Base-by-base conservation (phyloP, 139 green algal species). In the Coelastrella sp. region DNA sequence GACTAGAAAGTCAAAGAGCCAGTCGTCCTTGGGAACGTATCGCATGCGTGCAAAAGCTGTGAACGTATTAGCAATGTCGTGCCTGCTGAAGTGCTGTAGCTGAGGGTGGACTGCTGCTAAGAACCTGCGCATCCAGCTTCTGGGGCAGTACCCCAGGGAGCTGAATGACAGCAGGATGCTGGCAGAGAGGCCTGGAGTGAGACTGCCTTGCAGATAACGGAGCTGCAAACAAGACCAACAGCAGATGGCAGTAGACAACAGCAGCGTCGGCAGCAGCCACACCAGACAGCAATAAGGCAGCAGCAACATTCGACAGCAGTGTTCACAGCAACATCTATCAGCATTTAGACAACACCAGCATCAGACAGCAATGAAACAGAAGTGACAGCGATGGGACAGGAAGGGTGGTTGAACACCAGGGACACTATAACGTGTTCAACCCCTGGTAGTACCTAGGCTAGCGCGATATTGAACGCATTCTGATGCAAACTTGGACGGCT, bases 81-180 rank as follows among this genome's bases (percentile, higher is more conserved):
- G 59, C 0, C 75, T 64, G 22, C 71, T 78, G 74, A 85, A 84
- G 58, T 74, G 17, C 3, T 4, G n/a, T 19, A 90, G 75, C 68
- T 84, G 73, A 4, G 86, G 86, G 3, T 84, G 75, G 47, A 85
- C 22, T 20, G 86, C 73, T 19, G 20, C n/a, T 6, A 83, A 58
- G 54, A 85, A 85, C 0, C 60, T 22, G 14, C 17, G 57, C 73
- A 90, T 68, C 86, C 86, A 90, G 16, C 8, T 17, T 23, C 60
- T 47, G 19, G 74, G 86, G 22, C 75, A 83, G 22, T 84, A 22
- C 14, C 20, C 23, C 59, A 90, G 86, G 20, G 58, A 17, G 23
- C 86, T 58, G 5, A 90, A 57, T 7, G 86, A 90, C 58, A 83
- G 58, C 73, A 90, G 73, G 22, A 90, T 16, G 75, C 73, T 90